Base-by-base conservation (phyloP, 1,139 yeast genomes). In the Kodamaea anthophila region DNA sequence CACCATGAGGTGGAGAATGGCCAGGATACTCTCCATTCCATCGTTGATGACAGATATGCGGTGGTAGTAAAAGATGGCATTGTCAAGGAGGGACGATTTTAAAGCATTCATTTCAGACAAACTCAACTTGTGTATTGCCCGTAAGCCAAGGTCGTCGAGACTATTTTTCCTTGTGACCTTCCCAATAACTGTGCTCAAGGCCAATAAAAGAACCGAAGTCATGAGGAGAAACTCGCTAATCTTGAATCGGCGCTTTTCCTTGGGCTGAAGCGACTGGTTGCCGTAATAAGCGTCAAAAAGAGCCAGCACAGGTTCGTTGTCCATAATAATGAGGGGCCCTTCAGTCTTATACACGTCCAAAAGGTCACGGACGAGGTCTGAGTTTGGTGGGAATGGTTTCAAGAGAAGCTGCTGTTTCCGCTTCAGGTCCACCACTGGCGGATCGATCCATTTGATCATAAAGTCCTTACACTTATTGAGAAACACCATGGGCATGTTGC, bases 11-110 rank as follows among this genome's bases (percentile, higher is more conserved):
- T 71, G 40, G 23, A 76, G 34, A 10, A 74, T 54, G 0, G 72
- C 78, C 37, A 68, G 70, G 12, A 79, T 53, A 2, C 77, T 62
- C 24, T 53, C 53, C 0, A 74, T 30, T 2, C 79, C 79, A 35
- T 73, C 78, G 35, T 73, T 61, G 15, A 72, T 44, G 2, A 73
- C 58, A 5, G 65, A 52, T 1, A 73, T 46, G 32, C 71, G 55
- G 34, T 65, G 70, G 40, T 68, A 75, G 46, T 70, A 74, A 39
- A 49, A 65, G 6, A 74, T 48, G 0, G 73, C 55, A 45, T 64
- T 58, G n/a, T 52, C 46, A 32, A 59, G 46, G 18, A 57, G 42
- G 3, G 42, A 37, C 8, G 49, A 47, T 31, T 58, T 64, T 23
- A 60, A 38, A 3, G 36, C 37, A 2, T 24, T 22, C 19, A 38